Percentiles rank a stretch among this genome's conserved stretches.
phyloP scores from a whole-genome alignment of 2,329 filamentous ascomycete species.

The Polychaeton citri region DNA sequence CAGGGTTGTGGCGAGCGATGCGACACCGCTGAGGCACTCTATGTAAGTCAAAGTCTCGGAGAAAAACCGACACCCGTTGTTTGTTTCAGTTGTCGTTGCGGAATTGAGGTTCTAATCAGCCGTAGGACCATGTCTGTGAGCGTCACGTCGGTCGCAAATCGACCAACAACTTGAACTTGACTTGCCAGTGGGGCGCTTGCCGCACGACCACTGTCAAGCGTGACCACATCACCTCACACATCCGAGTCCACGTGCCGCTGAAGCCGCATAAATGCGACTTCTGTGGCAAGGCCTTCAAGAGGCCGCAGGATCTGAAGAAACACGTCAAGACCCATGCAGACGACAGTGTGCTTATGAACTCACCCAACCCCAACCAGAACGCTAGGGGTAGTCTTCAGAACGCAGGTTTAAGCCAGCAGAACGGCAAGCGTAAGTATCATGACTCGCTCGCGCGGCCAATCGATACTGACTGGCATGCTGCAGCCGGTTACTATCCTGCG shows the following conservation, averaged over 20 bases:
- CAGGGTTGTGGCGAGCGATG: constrained; percentile 47
- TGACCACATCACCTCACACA: constrained; percentile 98
- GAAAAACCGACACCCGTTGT: too few species aligned
- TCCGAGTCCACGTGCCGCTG: constrained; percentile 93
- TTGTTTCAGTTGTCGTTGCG: too few species aligned
- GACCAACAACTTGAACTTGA: constrained; percentile 96
- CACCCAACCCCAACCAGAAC: constrained; percentile 39
- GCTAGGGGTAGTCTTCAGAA: constrained; percentile 8
- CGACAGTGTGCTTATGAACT: constrained; percentile 64
- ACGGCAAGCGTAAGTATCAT: constrained; percentile 26
- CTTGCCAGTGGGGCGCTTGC: constrained; percentile 94
- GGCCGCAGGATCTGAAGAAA: constrained; percentile 97
- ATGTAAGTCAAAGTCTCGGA: constrained; percentile 46
- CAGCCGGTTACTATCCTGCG: constrained; percentile 18
- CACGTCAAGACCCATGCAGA: constrained; percentile 98
- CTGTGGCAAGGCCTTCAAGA: constrained; percentile 98
- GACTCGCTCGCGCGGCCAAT: constrained; percentile 8
- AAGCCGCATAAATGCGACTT: constrained; percentile 99
- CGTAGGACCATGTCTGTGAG: constrained; percentile 91
- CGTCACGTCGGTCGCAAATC: constrained; percentile 97
- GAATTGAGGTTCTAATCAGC: constrained; percentile 3
- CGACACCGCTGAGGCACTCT: constrained; percentile 46
- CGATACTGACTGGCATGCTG: constrained; percentile 10
- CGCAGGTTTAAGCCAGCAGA: constrained; percentile 21
- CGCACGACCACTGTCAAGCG: constrained; percentile 95